Percentiles rank a stretch among this genome's conserved stretches.
phyloP scores from a whole-genome alignment of 1,284 basidiomycete genomes.

The Marasmius sp. region DNA sequence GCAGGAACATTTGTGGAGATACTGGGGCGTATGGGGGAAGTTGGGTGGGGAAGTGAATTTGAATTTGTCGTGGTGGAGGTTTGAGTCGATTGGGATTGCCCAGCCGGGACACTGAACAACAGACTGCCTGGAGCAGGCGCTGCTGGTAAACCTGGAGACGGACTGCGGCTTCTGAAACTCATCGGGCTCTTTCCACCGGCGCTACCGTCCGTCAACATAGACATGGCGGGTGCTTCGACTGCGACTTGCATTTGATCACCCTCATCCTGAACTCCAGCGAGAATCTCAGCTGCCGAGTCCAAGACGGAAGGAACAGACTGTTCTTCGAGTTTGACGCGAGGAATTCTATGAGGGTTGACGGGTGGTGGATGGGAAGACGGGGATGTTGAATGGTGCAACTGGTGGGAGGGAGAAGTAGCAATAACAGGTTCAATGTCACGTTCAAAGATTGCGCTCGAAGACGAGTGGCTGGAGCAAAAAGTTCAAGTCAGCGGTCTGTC shows the following conservation, averaged over 20 bases:
- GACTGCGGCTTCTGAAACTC: slow-evolving; percentile 62
- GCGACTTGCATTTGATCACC: slow-evolving; percentile 47
- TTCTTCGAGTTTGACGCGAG: slow-evolving; percentile 68
- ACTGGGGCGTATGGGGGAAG: not conserved
- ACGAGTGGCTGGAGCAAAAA: slow-evolving; percentile 56
- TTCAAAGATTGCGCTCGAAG: slow-evolving; percentile 80
- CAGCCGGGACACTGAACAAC: slow-evolving; percentile 42
- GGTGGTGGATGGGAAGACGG: slow-evolving; percentile 31
- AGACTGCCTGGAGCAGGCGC: slow-evolving; percentile 36
- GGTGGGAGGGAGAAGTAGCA: slow-evolving; percentile 42
- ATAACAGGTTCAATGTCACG: slow-evolving; percentile 75
- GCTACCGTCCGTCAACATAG: slow-evolving; percentile 25
- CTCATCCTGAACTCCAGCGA: slow-evolving; percentile 43
- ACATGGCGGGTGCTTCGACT: slow-evolving; percentile 51
- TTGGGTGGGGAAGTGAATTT: not conserved
- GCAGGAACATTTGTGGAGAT: not conserved
- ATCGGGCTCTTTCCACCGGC: slow-evolving; percentile 68
- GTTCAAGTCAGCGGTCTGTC: not conserved
- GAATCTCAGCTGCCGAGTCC: slow-evolving; percentile 68
- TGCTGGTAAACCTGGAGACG: slow-evolving; percentile 31
- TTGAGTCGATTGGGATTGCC: not conserved
- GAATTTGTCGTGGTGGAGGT: not conserved
- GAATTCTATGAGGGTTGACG: slow-evolving; percentile 66
- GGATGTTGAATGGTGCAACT: slow-evolving; percentile 17
- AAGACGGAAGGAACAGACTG: slow-evolving; percentile 74